Base-by-base conservation (phyloP, 2,329 filamentous ascomycete genomes). In the Apiospora malaysiana region DNA sequence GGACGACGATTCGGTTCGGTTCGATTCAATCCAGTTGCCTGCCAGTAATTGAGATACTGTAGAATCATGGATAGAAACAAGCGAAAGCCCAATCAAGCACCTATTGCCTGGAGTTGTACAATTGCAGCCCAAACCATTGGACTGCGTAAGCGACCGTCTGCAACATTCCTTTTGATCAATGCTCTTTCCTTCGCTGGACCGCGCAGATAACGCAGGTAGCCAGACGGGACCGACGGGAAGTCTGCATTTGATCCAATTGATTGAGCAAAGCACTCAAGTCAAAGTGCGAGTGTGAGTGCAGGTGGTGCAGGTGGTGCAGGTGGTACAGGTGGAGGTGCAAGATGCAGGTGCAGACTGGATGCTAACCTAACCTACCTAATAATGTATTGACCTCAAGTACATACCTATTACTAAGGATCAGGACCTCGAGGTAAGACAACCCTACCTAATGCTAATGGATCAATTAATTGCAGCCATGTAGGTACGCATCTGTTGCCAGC, bases 61-160 rank as follows among this genome's bases (percentile, higher is more conserved):
- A 25, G 25, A 59, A 27, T 47, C 45, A 37, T 37, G 4, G 1
- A 23, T 27, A 56, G 12, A 56, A 23, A 27, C 23, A 59, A 37
- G 9, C 27, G 18, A n/a, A 27, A 9, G 51, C 51, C 18, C 51
- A 37, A n/a, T 21, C 27, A 63, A 40, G 18, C 56, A 18, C 18
- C 32, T 63, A 40, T 63, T 21, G 21, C 56, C n/a, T 40, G 27
- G 10, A 40, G 56, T 63, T 12, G 32, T 21, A 63, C 56, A n/a
- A n/a, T 23, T 40, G 56, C 37, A 8, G 16, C 56, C 56, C 37
- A 12, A 40, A 63, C 21, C 21, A 63, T 40, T 63, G 56, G 56
- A 63, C 56, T n/a, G 56, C 56, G 32, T 63, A 63, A 63, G 56
- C 56, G 27, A 63, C 32, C 32, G 21, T 63, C 56, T 63, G 56